Base-by-base conservation (phyloP, 2,329 filamentous ascomycete genomes). In the Penicillium sp. region DNA sequence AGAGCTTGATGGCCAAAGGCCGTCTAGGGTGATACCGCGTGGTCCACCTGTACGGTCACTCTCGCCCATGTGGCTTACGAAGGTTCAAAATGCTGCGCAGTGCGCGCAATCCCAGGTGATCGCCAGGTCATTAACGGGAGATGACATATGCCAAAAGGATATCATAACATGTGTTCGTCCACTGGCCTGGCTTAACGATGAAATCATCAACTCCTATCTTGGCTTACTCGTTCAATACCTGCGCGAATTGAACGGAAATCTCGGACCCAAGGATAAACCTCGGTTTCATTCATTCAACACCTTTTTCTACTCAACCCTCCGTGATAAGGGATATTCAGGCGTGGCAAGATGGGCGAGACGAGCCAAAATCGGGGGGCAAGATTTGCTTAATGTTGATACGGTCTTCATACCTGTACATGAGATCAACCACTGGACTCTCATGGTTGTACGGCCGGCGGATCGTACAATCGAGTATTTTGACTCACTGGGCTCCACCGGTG, bases 381-480 rank as follows among this genome's bases (percentile, higher is more conserved):
- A 59, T 38, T 66, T 81, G n/a, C 62, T 81, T 38, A 63, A 76
- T 38, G 75, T 78, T 18, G 75, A 81, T 48, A 74, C 69, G 1
- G 71, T 81, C 18, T 80, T 79, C 57, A 71, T 81, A 16, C 79
- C 79, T 0, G 73, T 81, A 31, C 77, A 81, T 56, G 66, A 77
- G 49, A 65, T 63, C 18, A 57, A 61, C n/a, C 79, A 81, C 58
- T 81, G 79, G 79, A 80, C 78, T 4, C 63, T 81, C 11, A 67
- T 77, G 47, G 74, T 80, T 22, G 68, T 81, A 32, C 74, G 70
- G n/a, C 78, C 78, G 6, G 55, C 56, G 13, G 68, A 68, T 40
- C 71, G 71, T 39, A 75, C 72, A 1, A 77, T 81, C 49, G 77
- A 80, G 50, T 73, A 81, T 57, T 80, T 78, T 53, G 78, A 81